A percentile compares a stretch with the other conserved stretches of the same genome.
Evolutionary conservation across 179 eudicot species (phyloP).

Genomic region (Pouteria campechiana): DNA sequence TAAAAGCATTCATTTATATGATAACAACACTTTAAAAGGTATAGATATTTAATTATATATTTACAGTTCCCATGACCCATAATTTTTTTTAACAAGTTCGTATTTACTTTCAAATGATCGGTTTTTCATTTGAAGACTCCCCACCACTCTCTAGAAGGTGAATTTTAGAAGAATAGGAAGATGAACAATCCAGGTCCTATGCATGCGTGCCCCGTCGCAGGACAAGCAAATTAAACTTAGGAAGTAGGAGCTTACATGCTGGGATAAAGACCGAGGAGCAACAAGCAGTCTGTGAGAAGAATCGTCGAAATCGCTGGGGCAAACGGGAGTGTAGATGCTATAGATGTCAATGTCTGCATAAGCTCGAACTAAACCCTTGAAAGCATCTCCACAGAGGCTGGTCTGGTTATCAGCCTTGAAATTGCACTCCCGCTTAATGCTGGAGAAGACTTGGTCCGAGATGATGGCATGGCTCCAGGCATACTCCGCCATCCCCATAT

Average conservation of each 20-base stretch:
- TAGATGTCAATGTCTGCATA: constrained; percentile 94
- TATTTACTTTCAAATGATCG: too few relatives aligned
- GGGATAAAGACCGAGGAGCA: constrained; percentile 58
- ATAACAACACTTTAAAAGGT: too few relatives aligned
- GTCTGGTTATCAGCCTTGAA: constrained; percentile 69
- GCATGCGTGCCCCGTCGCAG: too few relatives aligned
- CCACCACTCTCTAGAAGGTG: too few relatives aligned
- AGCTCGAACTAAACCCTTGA: too few relatives aligned
- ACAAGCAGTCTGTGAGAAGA: constrained; percentile 38
- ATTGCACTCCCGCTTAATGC: constrained; percentile 62
- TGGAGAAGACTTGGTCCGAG: constrained; percentile 59
- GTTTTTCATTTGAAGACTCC: too few relatives aligned
- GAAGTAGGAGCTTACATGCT: constrained; percentile 15
- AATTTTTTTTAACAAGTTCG: too few relatives aligned
- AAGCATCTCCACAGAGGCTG: constrained; percentile 66
- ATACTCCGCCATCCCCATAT: constrained; percentile 80
- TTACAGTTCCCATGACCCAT: too few relatives aligned
- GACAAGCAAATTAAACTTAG: neutral
- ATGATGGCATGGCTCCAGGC: constrained; percentile 99
- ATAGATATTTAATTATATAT: too few relatives aligned
- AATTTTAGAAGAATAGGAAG: too few relatives aligned
- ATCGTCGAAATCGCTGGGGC: constrained; percentile 13
- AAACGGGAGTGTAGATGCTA: constrained; percentile 86
- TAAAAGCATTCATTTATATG: too few relatives aligned
- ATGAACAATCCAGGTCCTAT: too few relatives aligned